Percentiles rank a stretch among this genome's conserved stretches.
Conservation (phyloP, 2,329 filamentous ascomycete species). For the Leptodontidium sp. region DNA sequence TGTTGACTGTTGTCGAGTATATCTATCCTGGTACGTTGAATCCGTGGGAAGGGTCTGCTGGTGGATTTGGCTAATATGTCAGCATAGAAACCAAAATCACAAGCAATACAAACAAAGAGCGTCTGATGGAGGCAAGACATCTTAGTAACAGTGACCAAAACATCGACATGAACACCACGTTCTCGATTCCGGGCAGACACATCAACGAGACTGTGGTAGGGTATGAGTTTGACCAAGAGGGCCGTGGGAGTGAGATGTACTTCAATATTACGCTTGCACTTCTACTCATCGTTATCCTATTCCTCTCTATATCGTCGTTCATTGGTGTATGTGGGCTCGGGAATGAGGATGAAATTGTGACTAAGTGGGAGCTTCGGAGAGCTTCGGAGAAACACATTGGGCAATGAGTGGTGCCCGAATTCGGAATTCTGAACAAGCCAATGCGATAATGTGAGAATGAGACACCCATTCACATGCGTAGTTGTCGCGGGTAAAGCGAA, state of each 20-base stretch:
- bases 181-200: neutral
- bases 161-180: neutral
- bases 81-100: neutral
- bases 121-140: neutral
- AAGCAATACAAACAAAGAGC: neutral
- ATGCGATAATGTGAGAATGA: too few species aligned
- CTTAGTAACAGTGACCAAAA: neutral
- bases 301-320: neutral
- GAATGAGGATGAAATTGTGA: neutral
- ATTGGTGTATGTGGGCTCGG: neutral
- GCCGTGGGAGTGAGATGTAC: neutral
- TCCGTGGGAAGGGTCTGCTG: neutral
- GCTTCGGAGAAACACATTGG: too few species aligned
- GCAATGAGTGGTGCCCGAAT: too few species aligned
- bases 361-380: too few species aligned
- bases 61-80: neutral
- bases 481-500: too few species aligned
- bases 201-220: neutral
- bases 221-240: neutral
- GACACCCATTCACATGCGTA: too few species aligned
- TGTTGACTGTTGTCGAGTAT: slow-evolving; percentile 3
- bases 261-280: neutral
- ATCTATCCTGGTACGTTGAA: neutral
- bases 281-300: neutral
- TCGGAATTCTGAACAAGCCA: too few species aligned